Evolutionary conservation across 2,329 filamentous ascomycete genomes (phyloP).

Genomic region (Penicillium freii): DNA sequence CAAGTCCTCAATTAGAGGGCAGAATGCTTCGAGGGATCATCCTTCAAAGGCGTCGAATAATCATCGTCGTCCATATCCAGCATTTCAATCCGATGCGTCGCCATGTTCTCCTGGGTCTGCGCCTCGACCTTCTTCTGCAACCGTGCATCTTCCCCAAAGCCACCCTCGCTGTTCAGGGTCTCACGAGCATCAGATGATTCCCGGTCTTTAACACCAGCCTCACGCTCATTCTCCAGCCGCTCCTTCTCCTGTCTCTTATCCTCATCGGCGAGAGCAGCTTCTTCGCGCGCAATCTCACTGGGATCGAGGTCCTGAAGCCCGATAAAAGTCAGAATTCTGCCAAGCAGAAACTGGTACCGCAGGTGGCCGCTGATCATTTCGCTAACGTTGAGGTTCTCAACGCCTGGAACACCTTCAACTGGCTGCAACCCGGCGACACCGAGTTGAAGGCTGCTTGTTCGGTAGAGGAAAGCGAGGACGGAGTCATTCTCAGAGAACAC

Average conservation of each 20-base stretch:
- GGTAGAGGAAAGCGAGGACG: conserved; percentile 82
- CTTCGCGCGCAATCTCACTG: conserved; percentile 45
- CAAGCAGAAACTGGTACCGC: conserved; percentile 66
- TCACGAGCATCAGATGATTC: conserved; percentile 16
- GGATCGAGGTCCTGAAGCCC: conserved; percentile 66
- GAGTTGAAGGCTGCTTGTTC: conserved; percentile 75
- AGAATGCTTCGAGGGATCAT: conserved; percentile 20
- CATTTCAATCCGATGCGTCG: conserved; percentile 23
- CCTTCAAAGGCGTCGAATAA: conserved; percentile 17
- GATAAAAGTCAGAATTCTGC: conserved; percentile 64
- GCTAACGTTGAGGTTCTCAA: conserved; percentile 67
- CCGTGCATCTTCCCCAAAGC: conserved; percentile 26
- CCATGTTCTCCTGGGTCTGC: conserved; percentile 30
- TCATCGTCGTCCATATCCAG: conserved; percentile 23
- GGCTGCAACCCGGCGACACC: conserved; percentile 81
- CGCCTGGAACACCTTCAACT: conserved; percentile 52
- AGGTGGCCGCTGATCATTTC: conserved; percentile 67
- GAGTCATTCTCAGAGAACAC: conserved; percentile 86
- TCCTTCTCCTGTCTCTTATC: conserved; percentile 41
- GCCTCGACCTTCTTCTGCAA: conserved; percentile 31
- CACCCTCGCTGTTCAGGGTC: conserved; percentile 22
- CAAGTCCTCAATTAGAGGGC: conserved; percentile 10
- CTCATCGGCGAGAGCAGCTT: conserved; percentile 40
- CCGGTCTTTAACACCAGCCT: conserved; percentile 26
- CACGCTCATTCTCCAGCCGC: conserved; percentile 31